Conservation (phyloP, 1,284 basidiomycete genomes). For the Apiotrichum siamense region DNA sequence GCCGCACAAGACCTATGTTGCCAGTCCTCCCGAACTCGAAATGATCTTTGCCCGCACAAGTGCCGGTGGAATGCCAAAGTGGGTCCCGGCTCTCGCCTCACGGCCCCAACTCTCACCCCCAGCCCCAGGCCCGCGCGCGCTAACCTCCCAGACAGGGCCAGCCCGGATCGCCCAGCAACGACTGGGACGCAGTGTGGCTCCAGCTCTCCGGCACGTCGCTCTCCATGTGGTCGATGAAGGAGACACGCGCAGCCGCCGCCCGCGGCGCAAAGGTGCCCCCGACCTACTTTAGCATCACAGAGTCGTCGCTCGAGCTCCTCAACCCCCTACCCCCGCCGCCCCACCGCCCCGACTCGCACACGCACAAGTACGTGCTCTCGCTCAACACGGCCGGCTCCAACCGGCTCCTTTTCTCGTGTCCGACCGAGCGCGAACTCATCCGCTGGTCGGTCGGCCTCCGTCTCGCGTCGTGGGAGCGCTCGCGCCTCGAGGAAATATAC, state of each 20-base stretch:
- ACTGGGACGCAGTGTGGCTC: slow-evolving; percentile 89
- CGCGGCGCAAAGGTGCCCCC: slow-evolving; percentile 45
- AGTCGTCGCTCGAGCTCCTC: slow-evolving; percentile 52
- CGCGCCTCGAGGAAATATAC: slow-evolving; percentile 92
- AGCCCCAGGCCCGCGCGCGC: not conserved
- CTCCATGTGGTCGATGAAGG: slow-evolving; percentile 52
- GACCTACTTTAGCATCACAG: slow-evolving; percentile 44
- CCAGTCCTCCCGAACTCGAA: slow-evolving; percentile 47
- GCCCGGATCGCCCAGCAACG: slow-evolving; percentile 71
- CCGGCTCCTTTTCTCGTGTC: slow-evolving; percentile 80
- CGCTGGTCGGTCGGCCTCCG: slow-evolving; percentile 91
- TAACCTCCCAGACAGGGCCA: slow-evolving; percentile 65
- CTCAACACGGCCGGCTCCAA: slow-evolving; percentile 94
- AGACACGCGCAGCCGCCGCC: slow-evolving; percentile 44
- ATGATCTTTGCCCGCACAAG: slow-evolving; percentile 47
- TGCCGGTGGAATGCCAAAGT: slow-evolving; percentile 46
- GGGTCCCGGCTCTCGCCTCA: too few relatives aligned
- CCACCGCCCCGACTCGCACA: slow-evolving; percentile 48
- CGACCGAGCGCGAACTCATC: slow-evolving; percentile 61
- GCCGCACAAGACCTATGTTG: slow-evolving; percentile 47
- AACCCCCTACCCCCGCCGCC: slow-evolving; percentile 52
- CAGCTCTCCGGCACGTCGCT: slow-evolving; percentile 89
- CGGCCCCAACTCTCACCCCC: not conserved
- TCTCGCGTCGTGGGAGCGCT: slow-evolving; percentile 90
- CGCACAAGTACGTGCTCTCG: slow-evolving; percentile 69